Percentiles rank a stretch among this genome's conserved stretches.
Conservation (phyloP, 2,329 filamentous ascomycete genomes). For the Talaromyces sp. region DNA sequence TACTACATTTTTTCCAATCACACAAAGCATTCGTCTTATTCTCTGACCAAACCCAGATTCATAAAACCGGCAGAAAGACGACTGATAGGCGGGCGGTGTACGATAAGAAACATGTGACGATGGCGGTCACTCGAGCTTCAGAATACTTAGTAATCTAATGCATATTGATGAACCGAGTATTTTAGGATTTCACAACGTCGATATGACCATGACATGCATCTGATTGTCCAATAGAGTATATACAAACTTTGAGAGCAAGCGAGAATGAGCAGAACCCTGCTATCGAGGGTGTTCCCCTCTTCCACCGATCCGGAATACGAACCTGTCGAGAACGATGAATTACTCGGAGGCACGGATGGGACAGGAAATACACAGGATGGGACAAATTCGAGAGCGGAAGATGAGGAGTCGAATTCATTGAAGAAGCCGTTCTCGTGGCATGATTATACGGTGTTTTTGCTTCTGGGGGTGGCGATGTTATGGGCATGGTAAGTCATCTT, state of each 20-base stretch:
- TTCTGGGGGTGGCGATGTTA: slow-evolving; percentile 89
- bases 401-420: slow-evolving; percentile 7
- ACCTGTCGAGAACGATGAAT: slow-evolving; percentile 25
- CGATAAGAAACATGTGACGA: slow-evolving; percentile 9
- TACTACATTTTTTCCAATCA: background rate
- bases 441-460: slow-evolving; percentile 79
- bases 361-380: slow-evolving; percentile 6
- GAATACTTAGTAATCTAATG: background rate
- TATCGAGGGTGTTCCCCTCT: slow-evolving; percentile 17
- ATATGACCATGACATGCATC: background rate
- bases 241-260: background rate
- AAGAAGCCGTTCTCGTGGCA: slow-evolving; percentile 67
- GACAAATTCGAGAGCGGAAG: background rate
- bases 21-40: too few species aligned
- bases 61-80: slow-evolving; percentile 1
- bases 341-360: slow-evolving; percentile 14
- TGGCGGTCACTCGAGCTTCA: background rate
- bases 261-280: slow-evolving; percentile 5
- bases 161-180: background rate
- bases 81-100: slow-evolving; percentile 6
- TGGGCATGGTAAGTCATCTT: slow-evolving; percentile 79
- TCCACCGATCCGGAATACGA: slow-evolving; percentile 23
- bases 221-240: background rate
- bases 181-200: background rate
- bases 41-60: too few species aligned